Conservation (phyloP, 2,329 filamentous ascomycete genomes). For the Phymatotrichopsis omnivora region DNA sequence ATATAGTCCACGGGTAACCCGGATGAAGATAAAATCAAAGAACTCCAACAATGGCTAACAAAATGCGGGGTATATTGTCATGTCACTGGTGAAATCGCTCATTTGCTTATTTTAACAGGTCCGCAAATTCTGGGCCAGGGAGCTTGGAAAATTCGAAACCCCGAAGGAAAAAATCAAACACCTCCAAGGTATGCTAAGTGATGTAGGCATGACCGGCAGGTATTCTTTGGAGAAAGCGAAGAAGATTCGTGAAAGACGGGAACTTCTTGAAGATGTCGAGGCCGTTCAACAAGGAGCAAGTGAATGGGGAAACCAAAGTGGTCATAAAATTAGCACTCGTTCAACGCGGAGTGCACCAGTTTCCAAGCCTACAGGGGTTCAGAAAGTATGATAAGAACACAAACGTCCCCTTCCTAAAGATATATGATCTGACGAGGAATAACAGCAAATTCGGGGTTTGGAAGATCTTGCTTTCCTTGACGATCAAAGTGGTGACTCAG, state of each 20-base stretch:
- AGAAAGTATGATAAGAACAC: constrained; percentile 2
- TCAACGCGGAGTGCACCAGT: constrained; percentile 13
- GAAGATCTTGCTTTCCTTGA: constrained; percentile 25
- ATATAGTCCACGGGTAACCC: constrained; percentile 38
- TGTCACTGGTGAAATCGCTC: background rate
- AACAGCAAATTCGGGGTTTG: constrained; percentile 11
- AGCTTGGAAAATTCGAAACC: constrained; percentile 67
- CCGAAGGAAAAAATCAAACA: constrained; percentile 71
- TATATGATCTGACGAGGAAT: background rate
- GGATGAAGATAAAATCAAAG: constrained; percentile 73
- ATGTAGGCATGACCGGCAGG: constrained; percentile 77
- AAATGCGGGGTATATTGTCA: constrained; percentile 57
- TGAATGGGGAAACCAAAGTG: constrained; percentile 53
- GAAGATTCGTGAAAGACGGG: constrained; percentile 77
- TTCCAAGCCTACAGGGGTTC: background rate
- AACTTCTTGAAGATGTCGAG: constrained; percentile 74
- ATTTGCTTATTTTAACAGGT: constrained; percentile 38
- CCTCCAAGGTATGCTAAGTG: constrained; percentile 65
- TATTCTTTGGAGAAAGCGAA: constrained; percentile 76
- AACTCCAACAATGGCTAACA: constrained; percentile 69
- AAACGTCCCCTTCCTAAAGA: background rate
- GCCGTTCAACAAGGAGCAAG: constrained; percentile 72
- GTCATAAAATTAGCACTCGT: constrained; percentile 15
- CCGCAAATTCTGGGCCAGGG: constrained; percentile 80
- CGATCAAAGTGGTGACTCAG: constrained; percentile 24